Base-by-base conservation (phyloP, 805 yeast genomes). In the Blastobotrys peoriensis region DNA sequence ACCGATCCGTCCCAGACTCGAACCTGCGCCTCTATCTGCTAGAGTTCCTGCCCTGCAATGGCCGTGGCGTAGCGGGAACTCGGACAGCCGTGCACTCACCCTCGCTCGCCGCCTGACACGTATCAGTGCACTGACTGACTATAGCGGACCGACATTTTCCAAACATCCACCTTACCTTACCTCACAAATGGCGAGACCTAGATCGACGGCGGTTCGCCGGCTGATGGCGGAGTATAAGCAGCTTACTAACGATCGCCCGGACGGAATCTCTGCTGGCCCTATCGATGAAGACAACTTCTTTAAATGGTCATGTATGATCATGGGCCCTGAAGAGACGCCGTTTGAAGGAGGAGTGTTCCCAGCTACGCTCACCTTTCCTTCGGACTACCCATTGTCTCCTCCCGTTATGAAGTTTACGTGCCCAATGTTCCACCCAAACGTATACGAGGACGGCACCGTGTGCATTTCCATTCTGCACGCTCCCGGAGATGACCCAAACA, bases 401-500 rank as follows among this genome's bases (percentile, higher is more conserved):
- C 95, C 95, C 8, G 73, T 74, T 46, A 72, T 86, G 65, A 76
- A 67, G 52, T 85, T 84, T 59, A 80, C 79, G 13, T 89, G 95
- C 20, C 82, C 94, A 3, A 75, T 93, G 41, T 71, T 86, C 47
- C 98, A 93, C 63, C 98, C 98, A 19, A 93, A 93, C 64, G 71
- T 93, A 44, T 93, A 91, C 62, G 79, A 85, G 41, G 95, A 89
- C 59, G 98, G 98, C 2, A 86, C 86, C 19, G 98, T 93, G 3
- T 93, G 98, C 64, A 93, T 93, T 41, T 86, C 96, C 13, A 93
- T 93, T 40, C 70, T 93, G 52, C 98, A 93, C 62, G 80, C 96
- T 1, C 96, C 98, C 1, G 98, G 98, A 8, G 95, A 89, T 56
- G 98, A 93, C 64, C 98, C 98, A 17, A 78, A 88, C 62, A 88